Base-by-base conservation (phyloP, 2,329 filamentous ascomycete species). In the Arthrocladium fulminans region DNA sequence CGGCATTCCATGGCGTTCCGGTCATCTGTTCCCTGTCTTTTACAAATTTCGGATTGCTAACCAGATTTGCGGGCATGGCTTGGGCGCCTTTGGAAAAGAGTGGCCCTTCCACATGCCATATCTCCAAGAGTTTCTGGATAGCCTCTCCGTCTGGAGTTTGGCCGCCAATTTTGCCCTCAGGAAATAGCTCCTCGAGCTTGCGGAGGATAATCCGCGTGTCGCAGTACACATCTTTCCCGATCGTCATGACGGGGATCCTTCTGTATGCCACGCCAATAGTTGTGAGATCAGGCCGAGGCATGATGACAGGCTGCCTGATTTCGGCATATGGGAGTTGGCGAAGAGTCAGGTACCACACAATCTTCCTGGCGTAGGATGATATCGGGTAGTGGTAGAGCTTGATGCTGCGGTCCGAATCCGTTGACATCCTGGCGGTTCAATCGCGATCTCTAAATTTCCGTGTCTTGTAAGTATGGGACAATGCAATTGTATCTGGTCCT, bases 311-410 rank as follows among this genome's bases (percentile, higher is more conserved):
- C 78, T 87, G 83, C 43, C 80, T 64, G 58, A 82, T 86, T 79
- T 86, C 74, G 43, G 71, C 73, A 58, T 82, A 85, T 0, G 75
- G 72, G 39, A 87, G 83, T 22, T 74, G 73, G 35, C 83, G 76
- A 2, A 87, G 73, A 32, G 73, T 70, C 10, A 87, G 69, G 60
- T 87, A 87, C 81, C 81, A 86, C 22, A 75, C 65, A 23, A 86
- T 64, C 51, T 81, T 69, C 47, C 72, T 72, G 6, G 80, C 81
- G 58, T 77, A 86, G 0, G 82, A 81, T 9, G 82, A 86, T 58
- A 70, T 73, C 1, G 70, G 61, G 61, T 86, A 86, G 63, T 84
- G 80, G 62, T 82, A 86, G 1, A 86, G 59, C 24, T 23, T 39
- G 34, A 47, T 47, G 44, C 44, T 47, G 13, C 34, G 32, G n/a